A percentile compares a stretch with the other conserved stretches of the same genome.
Evolutionary conservation across 1,284 basidiomycete species (phyloP).

Genomic region (Puccinia horiana): DNA sequence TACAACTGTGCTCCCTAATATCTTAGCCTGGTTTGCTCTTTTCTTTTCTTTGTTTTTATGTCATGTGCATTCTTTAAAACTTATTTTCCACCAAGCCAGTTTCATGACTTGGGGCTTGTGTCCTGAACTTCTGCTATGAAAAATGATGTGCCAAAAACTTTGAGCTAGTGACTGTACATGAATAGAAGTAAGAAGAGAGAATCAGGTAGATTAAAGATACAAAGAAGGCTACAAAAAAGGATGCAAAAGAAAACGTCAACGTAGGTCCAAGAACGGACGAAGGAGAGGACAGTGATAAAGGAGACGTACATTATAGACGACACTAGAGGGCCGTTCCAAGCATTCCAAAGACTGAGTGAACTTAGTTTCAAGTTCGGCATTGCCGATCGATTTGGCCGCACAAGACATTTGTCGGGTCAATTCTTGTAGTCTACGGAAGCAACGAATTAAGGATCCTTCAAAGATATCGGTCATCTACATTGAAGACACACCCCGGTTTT

Average conservation of each 20-base stretch:
- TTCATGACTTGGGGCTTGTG: too few species aligned
- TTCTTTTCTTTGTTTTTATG: too few species aligned
- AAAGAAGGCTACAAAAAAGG: constrained; percentile 30
- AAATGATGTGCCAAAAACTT: too few species aligned
- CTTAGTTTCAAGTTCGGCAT: constrained; percentile 56
- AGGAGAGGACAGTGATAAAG: not conserved
- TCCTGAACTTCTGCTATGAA: too few species aligned
- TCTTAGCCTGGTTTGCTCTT: too few species aligned
- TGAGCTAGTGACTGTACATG: not conserved
- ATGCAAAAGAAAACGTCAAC: not conserved
- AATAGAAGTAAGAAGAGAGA: not conserved
- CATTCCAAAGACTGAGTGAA: constrained; percentile 54
- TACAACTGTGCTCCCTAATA: too few species aligned
- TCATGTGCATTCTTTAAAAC: too few species aligned
- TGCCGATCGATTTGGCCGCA: constrained; percentile 58
- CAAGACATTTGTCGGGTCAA: constrained; percentile 57
- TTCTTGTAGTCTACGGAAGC: constrained; percentile 57
- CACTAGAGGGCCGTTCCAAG: constrained; percentile 57
- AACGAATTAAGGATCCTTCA: constrained; percentile 58
- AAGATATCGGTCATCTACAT: constrained; percentile 57
- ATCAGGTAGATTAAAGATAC: constrained; percentile 17
- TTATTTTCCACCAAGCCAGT: too few species aligned
- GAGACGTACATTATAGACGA: constrained; percentile 54
- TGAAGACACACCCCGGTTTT: too few species aligned
- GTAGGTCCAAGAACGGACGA: not conserved